Percentiles rank a stretch among this genome's conserved stretches.
Conservation (phyloP, 2,329 filamentous ascomycete genomes). For the Trematosphaeria pertusa region DNA sequence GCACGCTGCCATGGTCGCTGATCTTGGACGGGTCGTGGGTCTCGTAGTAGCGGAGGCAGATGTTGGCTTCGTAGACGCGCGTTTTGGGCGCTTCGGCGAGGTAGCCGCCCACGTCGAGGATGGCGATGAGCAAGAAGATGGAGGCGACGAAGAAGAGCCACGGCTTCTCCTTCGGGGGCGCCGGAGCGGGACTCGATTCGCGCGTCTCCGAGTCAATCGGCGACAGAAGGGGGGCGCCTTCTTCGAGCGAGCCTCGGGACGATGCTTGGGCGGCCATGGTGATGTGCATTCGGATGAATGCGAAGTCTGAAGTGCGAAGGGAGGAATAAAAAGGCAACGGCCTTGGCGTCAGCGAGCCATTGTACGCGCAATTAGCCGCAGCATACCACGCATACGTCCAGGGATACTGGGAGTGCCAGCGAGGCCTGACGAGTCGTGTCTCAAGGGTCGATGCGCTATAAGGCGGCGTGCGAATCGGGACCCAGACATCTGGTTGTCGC, state of each 20-base stretch:
- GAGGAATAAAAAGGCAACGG: conserved; percentile 1
- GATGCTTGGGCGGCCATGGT: conserved; percentile 16
- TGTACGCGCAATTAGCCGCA: not conserved
- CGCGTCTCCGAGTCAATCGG: conserved; percentile 9
- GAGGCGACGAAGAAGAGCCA: conserved; percentile 43
- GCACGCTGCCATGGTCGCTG: conserved; percentile 49
- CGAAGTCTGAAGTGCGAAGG: conserved; percentile 1
- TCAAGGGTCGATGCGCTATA: not conserved
- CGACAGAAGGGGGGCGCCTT: conserved; percentile 28
- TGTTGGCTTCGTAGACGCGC: conserved; percentile 58
- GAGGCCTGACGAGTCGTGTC: not conserved
- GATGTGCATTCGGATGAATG: conserved; percentile 1
- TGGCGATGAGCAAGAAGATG: conserved; percentile 51
- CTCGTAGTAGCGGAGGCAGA: conserved; percentile 55
- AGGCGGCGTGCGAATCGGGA: not conserved
- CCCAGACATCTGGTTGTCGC: no score
- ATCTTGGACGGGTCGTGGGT: conserved; percentile 53
- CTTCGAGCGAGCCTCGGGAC: conserved; percentile 24
- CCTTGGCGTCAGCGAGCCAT: conserved; percentile 1
- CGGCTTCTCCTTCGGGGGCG: conserved; percentile 23
- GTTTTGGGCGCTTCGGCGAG: conserved; percentile 55
- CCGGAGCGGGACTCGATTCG: not conserved
- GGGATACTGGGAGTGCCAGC: not conserved
- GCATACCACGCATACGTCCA: not conserved
- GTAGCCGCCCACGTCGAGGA: conserved; percentile 55